Conservation (phyloP, 208 protist genomes). For the Trypanosoma platydactyli region DNA sequence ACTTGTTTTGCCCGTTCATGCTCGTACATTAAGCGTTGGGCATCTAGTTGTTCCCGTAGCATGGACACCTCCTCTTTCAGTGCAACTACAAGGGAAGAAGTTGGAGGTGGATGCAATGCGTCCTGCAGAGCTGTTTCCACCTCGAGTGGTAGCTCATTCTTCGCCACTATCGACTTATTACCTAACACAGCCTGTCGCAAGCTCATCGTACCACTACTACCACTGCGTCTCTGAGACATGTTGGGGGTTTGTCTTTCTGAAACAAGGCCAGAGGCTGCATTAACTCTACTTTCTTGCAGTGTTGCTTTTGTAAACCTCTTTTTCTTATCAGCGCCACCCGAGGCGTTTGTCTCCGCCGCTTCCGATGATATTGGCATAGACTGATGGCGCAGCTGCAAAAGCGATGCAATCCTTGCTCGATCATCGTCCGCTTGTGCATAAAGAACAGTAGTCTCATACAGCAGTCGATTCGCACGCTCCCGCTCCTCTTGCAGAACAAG, state of each 20-base stretch:
- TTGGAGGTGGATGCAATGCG: slow-evolving; percentile 9
- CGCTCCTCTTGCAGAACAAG: slow-evolving; percentile 70
- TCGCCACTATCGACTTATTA: not conserved
- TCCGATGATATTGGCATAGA: slow-evolving; percentile 28
- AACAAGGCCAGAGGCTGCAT: not conserved
- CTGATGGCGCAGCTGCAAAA: slow-evolving; percentile 38
- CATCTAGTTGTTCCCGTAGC: slow-evolving; percentile 64
- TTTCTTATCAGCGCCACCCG: not conserved
- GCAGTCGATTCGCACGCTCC: slow-evolving; percentile 55
- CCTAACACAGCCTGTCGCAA: slow-evolving; percentile 6
- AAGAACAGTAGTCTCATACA: slow-evolving; percentile 66
- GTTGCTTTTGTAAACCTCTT: too few species aligned
- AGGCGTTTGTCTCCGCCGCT: slow-evolving; percentile 7
- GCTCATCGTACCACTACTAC: slow-evolving; percentile 29
- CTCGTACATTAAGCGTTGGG: slow-evolving; percentile 63
- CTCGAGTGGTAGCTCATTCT: not conserved
- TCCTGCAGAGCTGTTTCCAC: slow-evolving; percentile 8
- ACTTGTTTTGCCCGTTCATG: slow-evolving; percentile 44
- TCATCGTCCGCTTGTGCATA: slow-evolving; percentile 44
- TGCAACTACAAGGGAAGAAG: slow-evolving; percentile 43
- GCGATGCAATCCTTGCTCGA: slow-evolving; percentile 34
- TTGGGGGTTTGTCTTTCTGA: not conserved
- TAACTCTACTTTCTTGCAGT: not conserved
- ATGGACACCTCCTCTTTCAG: slow-evolving; percentile 49
- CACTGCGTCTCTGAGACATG: not conserved